Conservation (phyloP, 768 basidiomycete genomes). For the Kondoa malvinella region DNA sequence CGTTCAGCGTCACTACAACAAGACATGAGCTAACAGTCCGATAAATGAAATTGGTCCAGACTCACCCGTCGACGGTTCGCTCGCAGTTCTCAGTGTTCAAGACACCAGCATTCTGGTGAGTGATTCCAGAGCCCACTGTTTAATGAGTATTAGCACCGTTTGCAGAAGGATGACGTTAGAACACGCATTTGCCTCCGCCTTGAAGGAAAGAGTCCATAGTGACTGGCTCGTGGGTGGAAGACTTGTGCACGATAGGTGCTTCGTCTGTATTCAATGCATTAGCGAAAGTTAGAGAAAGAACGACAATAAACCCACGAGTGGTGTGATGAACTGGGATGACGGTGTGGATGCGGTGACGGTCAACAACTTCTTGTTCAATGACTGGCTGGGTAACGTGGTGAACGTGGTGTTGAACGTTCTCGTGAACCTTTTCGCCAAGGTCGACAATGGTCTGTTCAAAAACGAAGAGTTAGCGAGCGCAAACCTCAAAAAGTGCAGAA, state of each 20-base stretch:
- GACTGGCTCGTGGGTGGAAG: neutral
- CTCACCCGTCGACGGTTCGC: conserved; percentile 2
- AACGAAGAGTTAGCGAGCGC: no score
- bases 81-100: neutral
- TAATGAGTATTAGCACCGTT: no score
- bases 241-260: conserved; percentile 8
- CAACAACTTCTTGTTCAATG: conserved; percentile 6
- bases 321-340: conserved; percentile 2
- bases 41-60: neutral
- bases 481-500: no score
- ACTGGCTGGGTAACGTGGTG: conserved; percentile 7
- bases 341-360: neutral
- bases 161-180: no score
- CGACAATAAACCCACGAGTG: no score
- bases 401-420: conserved; percentile 5
- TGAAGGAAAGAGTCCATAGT: neutral
- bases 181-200: conserved; percentile 4
- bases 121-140: conserved; percentile 5
- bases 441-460: conserved; percentile 7
- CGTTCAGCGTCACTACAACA: neutral
- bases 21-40: neutral
- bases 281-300: no score
- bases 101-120: conserved; percentile 5
- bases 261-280: no score
- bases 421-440: conserved; percentile 7